phyloP scores from a whole-genome alignment of 1,284 basidiomycete species.

The Ustilago vetiveriae region DNA sequence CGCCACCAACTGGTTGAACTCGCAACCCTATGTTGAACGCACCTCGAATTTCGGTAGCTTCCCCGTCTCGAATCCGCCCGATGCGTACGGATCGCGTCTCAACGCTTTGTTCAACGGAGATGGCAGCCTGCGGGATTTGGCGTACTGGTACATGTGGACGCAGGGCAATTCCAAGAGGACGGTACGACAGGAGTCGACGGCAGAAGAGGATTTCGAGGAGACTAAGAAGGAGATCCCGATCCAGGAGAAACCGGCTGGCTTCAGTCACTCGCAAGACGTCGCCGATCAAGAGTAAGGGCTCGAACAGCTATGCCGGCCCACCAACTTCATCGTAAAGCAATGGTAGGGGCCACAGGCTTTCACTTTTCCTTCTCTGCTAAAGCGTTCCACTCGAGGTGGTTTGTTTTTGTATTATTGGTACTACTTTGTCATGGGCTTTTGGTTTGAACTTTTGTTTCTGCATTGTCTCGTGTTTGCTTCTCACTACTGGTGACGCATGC shows the following conservation, averaged over 20 bases:
- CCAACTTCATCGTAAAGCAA: too few species aligned
- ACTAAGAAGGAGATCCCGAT: constrained; percentile 22
- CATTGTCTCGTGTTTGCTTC: too few species aligned
- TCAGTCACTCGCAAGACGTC: constrained; percentile 4
- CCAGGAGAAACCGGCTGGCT: constrained; percentile 34
- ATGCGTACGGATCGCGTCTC: constrained; percentile 47
- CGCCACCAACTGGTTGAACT: constrained; percentile 52
- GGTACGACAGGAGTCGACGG: constrained; percentile 19
- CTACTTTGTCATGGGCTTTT: constrained; percentile 11
- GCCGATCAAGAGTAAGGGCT: background rate
- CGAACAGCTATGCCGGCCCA: too few species aligned
- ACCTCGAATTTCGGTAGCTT: constrained; percentile 61
- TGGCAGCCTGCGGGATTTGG: constrained; percentile 38
- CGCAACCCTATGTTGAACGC: constrained; percentile 53
- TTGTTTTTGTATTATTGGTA: background rate
- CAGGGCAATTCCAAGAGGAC: constrained; percentile 11
- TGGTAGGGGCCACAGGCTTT: too few species aligned
- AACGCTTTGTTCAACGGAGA: constrained; percentile 58
- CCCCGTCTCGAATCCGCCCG: constrained; percentile 45
- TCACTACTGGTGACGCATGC: too few species aligned
- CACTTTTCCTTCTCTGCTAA: too few species aligned
- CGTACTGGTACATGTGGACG: constrained; percentile 47
- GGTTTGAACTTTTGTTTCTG: background rate
- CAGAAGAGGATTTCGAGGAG: constrained; percentile 28
- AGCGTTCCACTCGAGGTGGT: background rate